phyloP scores from a whole-genome alignment of 2,329 filamentous ascomycete genomes.

The Dactylellina haptotyla region DNA sequence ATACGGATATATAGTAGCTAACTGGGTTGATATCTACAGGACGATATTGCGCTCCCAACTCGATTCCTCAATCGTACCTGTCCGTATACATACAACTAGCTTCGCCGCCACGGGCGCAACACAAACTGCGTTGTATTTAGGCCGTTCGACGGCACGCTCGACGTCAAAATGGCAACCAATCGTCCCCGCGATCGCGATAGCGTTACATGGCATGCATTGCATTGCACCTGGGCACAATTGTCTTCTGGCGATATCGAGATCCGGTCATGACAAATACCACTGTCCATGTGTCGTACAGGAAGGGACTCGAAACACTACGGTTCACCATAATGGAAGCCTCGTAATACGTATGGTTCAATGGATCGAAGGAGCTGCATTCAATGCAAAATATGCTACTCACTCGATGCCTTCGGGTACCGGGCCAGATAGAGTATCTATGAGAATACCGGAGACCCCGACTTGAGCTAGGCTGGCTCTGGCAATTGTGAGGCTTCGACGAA shows the following conservation, averaged over 20 bases:
- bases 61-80: too few species aligned
- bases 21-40: too few species aligned
- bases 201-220: neutral
- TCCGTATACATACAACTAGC: too few species aligned
- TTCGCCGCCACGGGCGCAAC: too few species aligned
- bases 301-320: too few species aligned
- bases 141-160: neutral
- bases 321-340: too few species aligned
- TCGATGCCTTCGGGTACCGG: neutral
- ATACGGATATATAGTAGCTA: too few species aligned
- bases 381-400: neutral
- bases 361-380: neutral
- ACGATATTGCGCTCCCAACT: too few species aligned
- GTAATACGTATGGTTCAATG: too few species aligned
- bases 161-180: neutral
- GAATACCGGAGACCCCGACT: neutral
- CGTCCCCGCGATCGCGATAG: neutral
- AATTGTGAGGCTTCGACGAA: neutral
- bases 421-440: conserved; percentile 9
- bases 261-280: conserved; percentile 6
- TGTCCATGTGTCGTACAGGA: neutral
- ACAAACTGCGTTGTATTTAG: conserved; percentile 9
- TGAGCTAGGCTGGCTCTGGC: neutral
- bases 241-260: too few species aligned
- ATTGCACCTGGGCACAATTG: neutral